phyloP scores from a whole-genome alignment of 1,139 yeast genomes.

The Sugiyamaella grinbergsii region DNA sequence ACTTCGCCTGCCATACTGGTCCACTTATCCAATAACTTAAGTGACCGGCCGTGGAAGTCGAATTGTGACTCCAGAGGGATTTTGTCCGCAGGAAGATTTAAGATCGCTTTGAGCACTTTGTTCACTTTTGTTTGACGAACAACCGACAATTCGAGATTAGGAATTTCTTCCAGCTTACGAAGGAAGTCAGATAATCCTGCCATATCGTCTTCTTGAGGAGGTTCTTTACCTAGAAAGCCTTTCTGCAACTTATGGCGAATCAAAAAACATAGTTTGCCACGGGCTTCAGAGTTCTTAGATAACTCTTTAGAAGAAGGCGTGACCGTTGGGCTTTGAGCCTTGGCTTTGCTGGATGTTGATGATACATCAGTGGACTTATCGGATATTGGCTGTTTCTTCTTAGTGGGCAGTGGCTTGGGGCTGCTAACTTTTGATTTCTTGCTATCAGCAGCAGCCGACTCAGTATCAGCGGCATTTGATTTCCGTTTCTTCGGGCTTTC shows the following conservation, averaged over 20 bases:
- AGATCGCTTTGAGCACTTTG: constrained; percentile 40
- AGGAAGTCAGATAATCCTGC: constrained; percentile 34
- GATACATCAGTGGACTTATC: background rate
- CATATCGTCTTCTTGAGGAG: constrained; percentile 33
- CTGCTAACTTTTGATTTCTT: background rate
- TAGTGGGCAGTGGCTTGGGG: background rate
- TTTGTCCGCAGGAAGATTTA: constrained; percentile 27
- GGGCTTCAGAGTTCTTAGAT: constrained; percentile 31
- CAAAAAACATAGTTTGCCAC: constrained; percentile 32
- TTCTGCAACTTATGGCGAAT: constrained; percentile 42
- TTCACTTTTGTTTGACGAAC: constrained; percentile 43
- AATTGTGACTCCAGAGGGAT: constrained; percentile 37
- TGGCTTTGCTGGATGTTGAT: background rate
- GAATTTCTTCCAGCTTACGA: constrained; percentile 37
- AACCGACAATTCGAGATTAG: constrained; percentile 41
- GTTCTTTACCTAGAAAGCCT: constrained; percentile 36
- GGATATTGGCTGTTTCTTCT: background rate
- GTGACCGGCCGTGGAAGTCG: constrained; percentile 35
- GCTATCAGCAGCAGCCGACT: background rate
- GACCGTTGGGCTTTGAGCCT: constrained; percentile 7
- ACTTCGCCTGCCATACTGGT: constrained; percentile 11
- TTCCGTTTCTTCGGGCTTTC: constrained; percentile 13
- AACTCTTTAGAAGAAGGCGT: constrained; percentile 30
- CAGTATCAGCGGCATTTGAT: constrained; percentile 1
- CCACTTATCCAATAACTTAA: constrained; percentile 39